These are phyloP conservation scores for Colletotrichum destructivum DNA, from an alignment of 2,329 filamentous ascomycete species.

Conservation along the genomic window DNA sequence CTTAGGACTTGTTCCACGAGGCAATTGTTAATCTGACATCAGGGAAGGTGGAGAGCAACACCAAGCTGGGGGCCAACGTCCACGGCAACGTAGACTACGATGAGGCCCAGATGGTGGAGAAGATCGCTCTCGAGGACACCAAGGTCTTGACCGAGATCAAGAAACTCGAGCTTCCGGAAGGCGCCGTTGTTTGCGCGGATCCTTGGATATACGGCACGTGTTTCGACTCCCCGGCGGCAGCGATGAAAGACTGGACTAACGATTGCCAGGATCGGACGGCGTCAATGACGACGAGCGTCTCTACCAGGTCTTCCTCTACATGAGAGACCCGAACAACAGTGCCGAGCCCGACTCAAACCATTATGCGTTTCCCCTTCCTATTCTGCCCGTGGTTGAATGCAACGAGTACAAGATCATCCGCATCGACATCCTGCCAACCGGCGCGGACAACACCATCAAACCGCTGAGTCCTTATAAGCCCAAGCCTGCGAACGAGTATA, in stretches of 20 bases:
- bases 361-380: constrained; percentile 77
- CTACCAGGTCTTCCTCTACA: constrained; percentile 45
- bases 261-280: constrained; percentile 25
- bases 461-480: constrained; percentile 71
- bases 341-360: constrained; percentile 76
- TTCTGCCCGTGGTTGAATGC: constrained; percentile 77
- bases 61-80: constrained; percentile 70
- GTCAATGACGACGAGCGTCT: constrained; percentile 34
- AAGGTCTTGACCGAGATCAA: constrained; percentile 72
- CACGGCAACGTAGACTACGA: constrained; percentile 73
- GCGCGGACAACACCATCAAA: constrained; percentile 71
- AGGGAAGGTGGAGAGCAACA: constrained; percentile 68
- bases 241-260: neutral
- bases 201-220: constrained; percentile 35
- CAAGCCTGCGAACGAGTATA: constrained; percentile 73
- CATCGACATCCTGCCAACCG: constrained; percentile 79
- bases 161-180: constrained; percentile 74
- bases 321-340: constrained; percentile 73
- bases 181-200: constrained; percentile 71
- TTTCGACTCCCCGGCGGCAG: neutral
- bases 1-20: constrained; percentile 74
- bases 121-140: constrained; percentile 67
- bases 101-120: constrained; percentile 73
- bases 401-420: constrained; percentile 75
- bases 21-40: constrained; percentile 67